Percentiles rank a stretch among this genome's conserved stretches.
Conservation (phyloP, 495 filamentous ascomycete species). For the Bathelium albidoporum region DNA sequence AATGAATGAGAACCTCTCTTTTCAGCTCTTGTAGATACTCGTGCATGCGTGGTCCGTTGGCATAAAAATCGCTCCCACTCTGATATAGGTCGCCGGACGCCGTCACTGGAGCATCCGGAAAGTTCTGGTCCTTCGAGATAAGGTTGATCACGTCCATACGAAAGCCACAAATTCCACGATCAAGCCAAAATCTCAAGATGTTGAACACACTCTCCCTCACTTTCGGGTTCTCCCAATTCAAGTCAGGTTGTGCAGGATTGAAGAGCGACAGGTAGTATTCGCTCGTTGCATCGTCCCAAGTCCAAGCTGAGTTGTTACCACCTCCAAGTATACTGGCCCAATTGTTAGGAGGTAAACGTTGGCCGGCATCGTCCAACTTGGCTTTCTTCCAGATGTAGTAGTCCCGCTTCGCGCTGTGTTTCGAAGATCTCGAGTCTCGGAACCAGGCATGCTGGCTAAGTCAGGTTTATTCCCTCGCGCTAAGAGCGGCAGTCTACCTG, state of each 20-base stretch:
- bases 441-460: slow-evolving; percentile 24
- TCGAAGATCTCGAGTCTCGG: slow-evolving; percentile 22
- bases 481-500: not conserved
- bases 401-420: slow-evolving; percentile 21
- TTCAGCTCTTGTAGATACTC: slow-evolving; percentile 29
- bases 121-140: slow-evolving; percentile 21
- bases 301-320: slow-evolving; percentile 15
- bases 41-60: slow-evolving; percentile 29
- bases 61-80: slow-evolving; percentile 15
- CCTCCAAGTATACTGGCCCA: slow-evolving; percentile 24
- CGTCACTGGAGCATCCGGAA: slow-evolving; percentile 26
- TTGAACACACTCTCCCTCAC: slow-evolving; percentile 23
- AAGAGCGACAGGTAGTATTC: slow-evolving; percentile 33
- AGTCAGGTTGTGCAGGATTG: slow-evolving; percentile 27
- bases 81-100: slow-evolving; percentile 17
- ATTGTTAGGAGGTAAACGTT: slow-evolving; percentile 28
- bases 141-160: slow-evolving; percentile 30
- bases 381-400: slow-evolving; percentile 31
- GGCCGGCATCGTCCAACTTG: slow-evolving; percentile 22
- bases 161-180: slow-evolving; percentile 29
- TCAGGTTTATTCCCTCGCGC: not conserved
- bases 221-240: slow-evolving; percentile 30
- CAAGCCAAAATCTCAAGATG: slow-evolving; percentile 29
- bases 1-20: slow-evolving; percentile 11
- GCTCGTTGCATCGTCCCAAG: slow-evolving; percentile 27